Evolutionary conservation across 495 filamentous ascomycete genomes (phyloP).

Genomic region (Podospora pseudoanserina): DNA sequence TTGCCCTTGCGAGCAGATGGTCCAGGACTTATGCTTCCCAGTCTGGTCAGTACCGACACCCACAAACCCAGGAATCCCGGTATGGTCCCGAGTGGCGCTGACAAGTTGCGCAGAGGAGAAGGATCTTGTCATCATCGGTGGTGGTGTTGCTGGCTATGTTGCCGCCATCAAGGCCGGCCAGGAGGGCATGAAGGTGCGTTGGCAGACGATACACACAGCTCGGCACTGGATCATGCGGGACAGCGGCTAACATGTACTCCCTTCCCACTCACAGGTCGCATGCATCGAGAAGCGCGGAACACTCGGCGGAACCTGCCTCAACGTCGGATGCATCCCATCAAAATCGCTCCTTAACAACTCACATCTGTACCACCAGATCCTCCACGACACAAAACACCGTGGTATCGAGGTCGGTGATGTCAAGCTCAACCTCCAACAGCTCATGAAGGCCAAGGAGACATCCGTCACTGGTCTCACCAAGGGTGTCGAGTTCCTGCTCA

Average conservation of each 20-base stretch:
- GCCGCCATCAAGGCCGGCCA: constrained; percentile 98
- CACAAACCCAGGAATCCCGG: neutral
- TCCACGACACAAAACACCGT: constrained; percentile 94
- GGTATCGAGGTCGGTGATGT: constrained; percentile 93
- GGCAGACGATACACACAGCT: neutral
- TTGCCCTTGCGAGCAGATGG: constrained; percentile 57
- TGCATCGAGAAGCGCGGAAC: constrained; percentile 98
- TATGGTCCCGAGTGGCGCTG: neutral
- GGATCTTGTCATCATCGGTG: constrained; percentile 91
- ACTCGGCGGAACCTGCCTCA: constrained; percentile 95
- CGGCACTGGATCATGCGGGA: neutral
- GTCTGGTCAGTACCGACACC: constrained; percentile 56
- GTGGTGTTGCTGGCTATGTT: constrained; percentile 97
- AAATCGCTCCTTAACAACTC: constrained; percentile 99
- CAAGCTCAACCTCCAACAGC: constrained; percentile 86
- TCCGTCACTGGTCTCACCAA: constrained; percentile 90
- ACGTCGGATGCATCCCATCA: constrained; percentile 98
- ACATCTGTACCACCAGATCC: constrained; percentile 94
- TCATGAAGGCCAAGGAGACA: constrained; percentile 97
- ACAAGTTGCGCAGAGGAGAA: constrained; percentile 62
- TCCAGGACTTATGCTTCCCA: constrained; percentile 75
- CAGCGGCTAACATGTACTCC: constrained; percentile 12
- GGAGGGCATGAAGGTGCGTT: constrained; percentile 85
- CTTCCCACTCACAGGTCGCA: constrained; percentile 60
- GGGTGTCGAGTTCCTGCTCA: constrained; percentile 94